Evolutionary conservation across 768 basidiomycete genomes (phyloP).

Genomic region (Auricularia heimuer): DNA sequence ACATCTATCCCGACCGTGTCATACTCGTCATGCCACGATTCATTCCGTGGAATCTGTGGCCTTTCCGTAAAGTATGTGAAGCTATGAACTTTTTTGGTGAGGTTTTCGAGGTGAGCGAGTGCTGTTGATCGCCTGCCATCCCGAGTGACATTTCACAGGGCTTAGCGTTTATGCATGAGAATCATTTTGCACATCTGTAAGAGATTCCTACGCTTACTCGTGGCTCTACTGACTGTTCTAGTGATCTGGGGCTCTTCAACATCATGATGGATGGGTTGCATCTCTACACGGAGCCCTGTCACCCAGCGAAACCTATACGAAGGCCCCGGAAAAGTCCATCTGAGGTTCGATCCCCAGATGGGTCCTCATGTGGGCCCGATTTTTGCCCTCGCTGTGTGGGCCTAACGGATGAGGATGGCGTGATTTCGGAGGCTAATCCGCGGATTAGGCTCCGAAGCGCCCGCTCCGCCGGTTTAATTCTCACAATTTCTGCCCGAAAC

Average conservation of each 20-base stretch:
- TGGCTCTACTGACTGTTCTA: not conserved
- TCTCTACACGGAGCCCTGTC: slow-evolving; percentile 12
- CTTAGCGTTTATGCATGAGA: slow-evolving; percentile 28
- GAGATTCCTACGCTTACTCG: not conserved
- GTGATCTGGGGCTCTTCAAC: slow-evolving; percentile 9
- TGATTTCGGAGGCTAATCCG: too few species aligned
- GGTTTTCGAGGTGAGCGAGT: slow-evolving; percentile 17
- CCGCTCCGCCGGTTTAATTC: too few species aligned
- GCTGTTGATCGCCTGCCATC: too few species aligned
- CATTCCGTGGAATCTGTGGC: slow-evolving; percentile 18
- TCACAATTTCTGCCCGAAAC: too few species aligned
- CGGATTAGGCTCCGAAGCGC: too few species aligned
- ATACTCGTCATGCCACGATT: slow-evolving; percentile 28
- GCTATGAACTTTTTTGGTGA: slow-evolving; percentile 24
- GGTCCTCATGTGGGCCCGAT: too few species aligned
- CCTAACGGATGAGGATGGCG: too few species aligned
- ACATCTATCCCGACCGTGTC: slow-evolving; percentile 5
- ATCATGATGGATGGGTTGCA: slow-evolving; percentile 14
- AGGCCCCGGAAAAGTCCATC: too few species aligned
- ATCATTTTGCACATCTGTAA: slow-evolving; percentile 25
- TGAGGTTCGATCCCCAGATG: too few species aligned
- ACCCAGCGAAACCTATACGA: slow-evolving; percentile 4
- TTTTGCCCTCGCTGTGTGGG: too few species aligned
- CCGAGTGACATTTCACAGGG: slow-evolving; percentile 12
- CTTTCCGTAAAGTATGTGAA: slow-evolving; percentile 27